Conservation (phyloP, 2,329 filamentous ascomycete species). For the Periconia sp. region DNA sequence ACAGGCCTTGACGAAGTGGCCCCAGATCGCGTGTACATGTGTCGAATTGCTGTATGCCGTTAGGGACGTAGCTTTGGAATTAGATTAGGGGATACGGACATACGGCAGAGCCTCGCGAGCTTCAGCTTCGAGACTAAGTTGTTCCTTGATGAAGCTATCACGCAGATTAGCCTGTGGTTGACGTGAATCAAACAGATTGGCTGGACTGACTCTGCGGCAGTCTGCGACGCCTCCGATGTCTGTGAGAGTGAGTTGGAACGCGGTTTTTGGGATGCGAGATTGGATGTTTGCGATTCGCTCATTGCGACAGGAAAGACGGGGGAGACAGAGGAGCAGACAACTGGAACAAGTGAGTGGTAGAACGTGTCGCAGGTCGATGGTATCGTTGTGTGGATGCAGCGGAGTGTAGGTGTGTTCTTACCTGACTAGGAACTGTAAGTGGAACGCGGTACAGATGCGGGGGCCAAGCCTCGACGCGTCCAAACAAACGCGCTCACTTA, state of each 20-base stretch:
- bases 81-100: conserved; percentile 54
- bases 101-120: conserved; percentile 94
- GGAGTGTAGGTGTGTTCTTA: not conserved
- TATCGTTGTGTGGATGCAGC: not conserved
- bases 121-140: conserved; percentile 90
- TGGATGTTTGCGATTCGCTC: conserved; percentile 29
- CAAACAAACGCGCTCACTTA: too few species aligned
- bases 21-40: conserved; percentile 90
- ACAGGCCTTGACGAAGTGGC: conserved; percentile 82
- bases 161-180: conserved; percentile 1
- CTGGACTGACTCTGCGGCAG: conserved; percentile 50
- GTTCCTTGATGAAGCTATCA: conserved; percentile 80
- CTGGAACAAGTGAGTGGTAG: not conserved
- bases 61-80: conserved; percentile 6
- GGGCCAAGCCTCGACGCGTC: conserved; percentile 8
- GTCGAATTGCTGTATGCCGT: conserved; percentile 73
- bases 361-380: not conserved
- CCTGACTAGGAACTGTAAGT: conserved; percentile 7
- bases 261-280: conserved; percentile 21
- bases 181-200: too few species aligned
- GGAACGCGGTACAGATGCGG: conserved; percentile 1
- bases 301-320: conserved; percentile 13
- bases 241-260: conserved; percentile 46
- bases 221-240: conserved; percentile 56
- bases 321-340: not conserved